Evolutionary conservation across 768 basidiomycete species (phyloP), one percentile per base, ranked within the genome.

Genomic region (Termitomyces sp.): DNA sequence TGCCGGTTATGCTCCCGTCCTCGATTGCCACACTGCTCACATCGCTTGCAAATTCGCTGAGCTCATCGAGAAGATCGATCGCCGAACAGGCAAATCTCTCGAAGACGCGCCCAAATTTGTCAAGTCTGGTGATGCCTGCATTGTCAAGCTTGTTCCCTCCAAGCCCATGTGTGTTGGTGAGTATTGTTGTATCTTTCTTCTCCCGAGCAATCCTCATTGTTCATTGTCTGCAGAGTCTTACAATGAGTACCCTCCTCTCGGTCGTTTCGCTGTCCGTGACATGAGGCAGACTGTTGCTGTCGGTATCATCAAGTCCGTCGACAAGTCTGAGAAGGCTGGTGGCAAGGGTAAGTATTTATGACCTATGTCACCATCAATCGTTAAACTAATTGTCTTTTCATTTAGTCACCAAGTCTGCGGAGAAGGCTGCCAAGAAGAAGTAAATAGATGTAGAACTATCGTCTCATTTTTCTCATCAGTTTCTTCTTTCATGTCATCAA

Each of bases 1-100:
- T 80, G 93, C 95, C 70, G 97, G 97, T 68, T 98, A 98, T 77
- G 93, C 96, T 45, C 96, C 96, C 55, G 97, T 99, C 64, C 89
- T 99, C 68, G 97, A 99, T 81, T 99, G 97, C 81, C 97, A 99
- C 87, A 99, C 96, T 62, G 96, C 96, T 76, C 96, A 98, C 86
- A 97, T 98, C 71, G 96, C 95, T 63, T 98, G 96, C 89, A 98
- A 97, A 82, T 98, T 99, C 79, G 85, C 93, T 64, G 95, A 97
- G 78, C 88, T 98, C 76, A 82, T 95, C 70, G 95, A 98, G 86
- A 99, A 97, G 87, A 96, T 99, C 74, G 97, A 98, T 81, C 93
- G 96, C 74, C 94, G 96, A 75, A 89, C 91, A 72, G 96, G 96
- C 76, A 98, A 98, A 82, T 82, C 84, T 51, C 83, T 97, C 58